Evolutionary conservation across 2,329 filamentous ascomycete genomes (phyloP).

Genomic region (Aspergillus awamori): DNA sequence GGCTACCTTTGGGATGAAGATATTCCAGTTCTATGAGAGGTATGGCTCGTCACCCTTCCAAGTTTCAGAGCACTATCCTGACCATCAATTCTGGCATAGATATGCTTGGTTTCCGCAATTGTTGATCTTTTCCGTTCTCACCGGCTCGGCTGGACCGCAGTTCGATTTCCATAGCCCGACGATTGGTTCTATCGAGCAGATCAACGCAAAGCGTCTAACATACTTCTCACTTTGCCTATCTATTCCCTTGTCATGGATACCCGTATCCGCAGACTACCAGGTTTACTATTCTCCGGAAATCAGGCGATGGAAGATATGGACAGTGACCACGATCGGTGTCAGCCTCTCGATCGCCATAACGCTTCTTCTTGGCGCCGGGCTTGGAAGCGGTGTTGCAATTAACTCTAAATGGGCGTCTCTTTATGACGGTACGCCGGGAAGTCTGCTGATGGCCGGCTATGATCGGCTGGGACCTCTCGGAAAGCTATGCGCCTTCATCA

Average conservation of each 20-base stretch:
- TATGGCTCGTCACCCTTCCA: slow-evolving; percentile 22
- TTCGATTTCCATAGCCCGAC: slow-evolving; percentile 38
- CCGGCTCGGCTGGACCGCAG: slow-evolving; percentile 43
- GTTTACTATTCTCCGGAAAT: slow-evolving; percentile 47
- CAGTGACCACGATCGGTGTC: slow-evolving; percentile 42
- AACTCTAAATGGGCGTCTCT: slow-evolving; percentile 27
- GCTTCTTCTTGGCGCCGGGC: slow-evolving; percentile 45
- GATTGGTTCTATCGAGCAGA: slow-evolving; percentile 25
- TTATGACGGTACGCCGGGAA: slow-evolving; percentile 36
- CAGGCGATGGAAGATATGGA: slow-evolving; percentile 40
- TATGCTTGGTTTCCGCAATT: slow-evolving; percentile 47
- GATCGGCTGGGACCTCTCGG: slow-evolving; percentile 46
- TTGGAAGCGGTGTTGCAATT: slow-evolving; percentile 43
- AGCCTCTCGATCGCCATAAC: slow-evolving; percentile 38
- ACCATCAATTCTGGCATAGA: slow-evolving; percentile 19
- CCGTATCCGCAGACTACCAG: slow-evolving; percentile 46
- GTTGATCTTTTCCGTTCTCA: slow-evolving; percentile 44
- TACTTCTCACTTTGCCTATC: slow-evolving; percentile 44
- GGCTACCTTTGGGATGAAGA: slow-evolving; percentile 45
- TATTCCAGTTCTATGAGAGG: slow-evolving; percentile 50
- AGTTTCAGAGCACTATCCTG: neutral
- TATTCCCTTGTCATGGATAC: slow-evolving; percentile 38
- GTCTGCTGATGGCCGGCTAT: slow-evolving; percentile 44
- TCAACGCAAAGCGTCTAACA: slow-evolving; percentile 41
- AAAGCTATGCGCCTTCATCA: slow-evolving; percentile 47